A percentile compares a stretch with the other conserved stretches of the same genome.
Evolutionary conservation across 768 basidiomycete genomes (phyloP).

Genomic region (Lepiota brunneoincarnata): DNA sequence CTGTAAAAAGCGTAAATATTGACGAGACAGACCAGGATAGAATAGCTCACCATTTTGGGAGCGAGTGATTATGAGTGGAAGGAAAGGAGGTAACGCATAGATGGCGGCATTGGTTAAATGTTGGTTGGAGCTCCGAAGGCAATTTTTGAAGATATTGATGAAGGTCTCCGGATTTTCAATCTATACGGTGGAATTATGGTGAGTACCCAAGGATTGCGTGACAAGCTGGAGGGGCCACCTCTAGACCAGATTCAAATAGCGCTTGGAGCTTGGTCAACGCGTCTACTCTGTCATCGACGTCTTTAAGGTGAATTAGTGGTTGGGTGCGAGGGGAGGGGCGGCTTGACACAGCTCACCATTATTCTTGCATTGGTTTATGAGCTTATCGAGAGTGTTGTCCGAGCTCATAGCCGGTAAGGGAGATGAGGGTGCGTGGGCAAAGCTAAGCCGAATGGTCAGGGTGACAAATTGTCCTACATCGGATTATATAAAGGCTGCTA

Average conservation of each 20-base stretch:
- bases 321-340: not conserved
- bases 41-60: constrained; percentile 24
- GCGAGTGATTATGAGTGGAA: constrained; percentile 58
- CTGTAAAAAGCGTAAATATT: constrained; percentile 39
- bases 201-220: not conserved
- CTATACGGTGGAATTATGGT: constrained; percentile 32
- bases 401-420: constrained; percentile 43
- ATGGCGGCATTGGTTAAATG: constrained; percentile 79
- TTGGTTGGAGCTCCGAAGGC: constrained; percentile 77
- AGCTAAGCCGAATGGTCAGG: constrained; percentile 3
- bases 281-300: constrained; percentile 79
- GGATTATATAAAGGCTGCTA: constrained; percentile 12
- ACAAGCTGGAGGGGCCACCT: constrained; percentile 45
- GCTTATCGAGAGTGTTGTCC: constrained; percentile 50
- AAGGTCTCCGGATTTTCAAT: constrained; percentile 71
- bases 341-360: constrained; percentile 45
- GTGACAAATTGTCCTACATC: constrained; percentile 8
- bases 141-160: constrained; percentile 67
- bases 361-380: constrained; percentile 63
- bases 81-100: constrained; percentile 61
- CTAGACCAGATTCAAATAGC: constrained; percentile 66
- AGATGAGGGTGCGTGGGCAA: constrained; percentile 1
- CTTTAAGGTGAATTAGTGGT: constrained; percentile 32
- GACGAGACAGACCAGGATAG: constrained; percentile 43
- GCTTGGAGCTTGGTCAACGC: constrained; percentile 75